Percentiles rank a stretch among this genome's conserved stretches.
Conservation (phyloP, 2,329 filamentous ascomycete species). For the Aspergillus fumigatus region DNA sequence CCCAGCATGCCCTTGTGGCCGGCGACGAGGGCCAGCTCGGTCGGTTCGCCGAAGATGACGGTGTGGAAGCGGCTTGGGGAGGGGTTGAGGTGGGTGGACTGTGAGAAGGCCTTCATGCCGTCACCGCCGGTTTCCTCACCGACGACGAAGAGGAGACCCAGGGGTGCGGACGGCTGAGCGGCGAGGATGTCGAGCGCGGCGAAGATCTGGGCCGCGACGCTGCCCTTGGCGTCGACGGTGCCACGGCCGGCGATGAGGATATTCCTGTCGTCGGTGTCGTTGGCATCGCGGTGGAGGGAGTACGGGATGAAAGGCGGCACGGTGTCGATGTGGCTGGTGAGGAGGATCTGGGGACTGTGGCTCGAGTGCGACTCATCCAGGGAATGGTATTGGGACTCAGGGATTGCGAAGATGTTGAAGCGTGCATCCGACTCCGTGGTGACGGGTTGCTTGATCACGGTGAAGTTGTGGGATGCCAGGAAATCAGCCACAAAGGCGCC, state of each 20-base stretch:
- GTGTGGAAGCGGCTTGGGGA: conserved; percentile 54
- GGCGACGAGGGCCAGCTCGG: conserved; percentile 77
- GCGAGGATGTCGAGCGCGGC: conserved; percentile 44
- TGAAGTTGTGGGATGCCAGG: conserved; percentile 57
- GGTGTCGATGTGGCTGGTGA: conserved; percentile 76
- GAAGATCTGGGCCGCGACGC: conserved; percentile 42
- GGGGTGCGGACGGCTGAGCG: conserved; percentile 33
- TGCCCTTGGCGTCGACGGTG: conserved; percentile 45
- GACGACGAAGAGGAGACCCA: conserved; percentile 61
- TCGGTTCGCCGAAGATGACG: conserved; percentile 90
- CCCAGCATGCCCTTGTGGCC: conserved; percentile 84
- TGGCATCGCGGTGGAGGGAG: conserved; percentile 45
- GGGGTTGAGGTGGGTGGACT: conserved; percentile 44
- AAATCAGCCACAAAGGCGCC: conserved; percentile 66
- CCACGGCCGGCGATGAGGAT: conserved; percentile 42
- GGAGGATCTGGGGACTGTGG: conserved; percentile 30
- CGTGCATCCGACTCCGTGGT: conserved; percentile 31
- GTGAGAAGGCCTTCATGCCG: conserved; percentile 63
- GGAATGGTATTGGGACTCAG: conserved; percentile 14
- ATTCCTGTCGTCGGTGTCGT: conserved; percentile 14
- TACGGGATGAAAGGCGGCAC: conserved; percentile 50
- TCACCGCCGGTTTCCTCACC: conserved; percentile 78
- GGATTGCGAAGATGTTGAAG: conserved; percentile 73
- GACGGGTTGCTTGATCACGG: conserved; percentile 54
- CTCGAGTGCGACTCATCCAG: conserved; percentile 1